A percentile compares a stretch with the other conserved stretches of the same genome.
These are phyloP conservation scores for Tulasnella sp. DNA, from an alignment of 768 basidiomycete genomes.

Conservation along the genomic window DNA sequence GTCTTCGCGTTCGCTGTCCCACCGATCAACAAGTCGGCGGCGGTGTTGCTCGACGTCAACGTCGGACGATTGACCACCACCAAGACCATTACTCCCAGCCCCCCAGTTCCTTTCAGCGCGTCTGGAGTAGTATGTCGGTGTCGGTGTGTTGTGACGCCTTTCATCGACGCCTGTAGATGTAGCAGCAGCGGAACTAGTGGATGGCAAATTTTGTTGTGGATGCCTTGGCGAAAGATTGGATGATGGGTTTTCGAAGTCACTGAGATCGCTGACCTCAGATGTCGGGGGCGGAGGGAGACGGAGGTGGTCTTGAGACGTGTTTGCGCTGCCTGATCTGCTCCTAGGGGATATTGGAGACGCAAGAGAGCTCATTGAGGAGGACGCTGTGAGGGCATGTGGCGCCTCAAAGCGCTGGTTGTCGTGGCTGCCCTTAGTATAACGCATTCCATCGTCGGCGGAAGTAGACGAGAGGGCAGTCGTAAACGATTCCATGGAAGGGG, in stretches of 20 bases:
- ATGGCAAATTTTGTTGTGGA: background rate
- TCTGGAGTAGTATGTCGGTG: background rate
- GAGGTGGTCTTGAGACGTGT: background rate
- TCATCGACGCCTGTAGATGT: background rate
- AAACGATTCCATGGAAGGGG: conserved; percentile 9
- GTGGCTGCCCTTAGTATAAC: too few relatives aligned
- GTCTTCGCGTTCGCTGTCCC: conserved; percentile 12
- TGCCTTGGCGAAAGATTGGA: too few relatives aligned
- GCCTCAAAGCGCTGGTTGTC: background rate
- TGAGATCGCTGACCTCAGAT: conserved; percentile 8
- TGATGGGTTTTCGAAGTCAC: background rate
- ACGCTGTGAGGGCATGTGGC: background rate
- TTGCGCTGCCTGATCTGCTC: background rate
- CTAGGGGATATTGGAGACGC: conserved; percentile 6
- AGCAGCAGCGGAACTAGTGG: background rate
- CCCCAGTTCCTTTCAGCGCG: background rate
- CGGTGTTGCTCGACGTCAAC: conserved; percentile 3
- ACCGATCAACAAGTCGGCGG: background rate
- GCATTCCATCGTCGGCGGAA: background rate
- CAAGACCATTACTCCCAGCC: too few relatives aligned
- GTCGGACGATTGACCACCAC: background rate
- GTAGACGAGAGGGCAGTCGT: conserved; percentile 6
- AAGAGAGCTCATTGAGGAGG: background rate
- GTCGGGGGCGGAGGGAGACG: background rate
- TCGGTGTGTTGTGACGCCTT: background rate